Conservation (phyloP, 2,329 filamentous ascomycete genomes). For the Alternaria burnsii region DNA sequence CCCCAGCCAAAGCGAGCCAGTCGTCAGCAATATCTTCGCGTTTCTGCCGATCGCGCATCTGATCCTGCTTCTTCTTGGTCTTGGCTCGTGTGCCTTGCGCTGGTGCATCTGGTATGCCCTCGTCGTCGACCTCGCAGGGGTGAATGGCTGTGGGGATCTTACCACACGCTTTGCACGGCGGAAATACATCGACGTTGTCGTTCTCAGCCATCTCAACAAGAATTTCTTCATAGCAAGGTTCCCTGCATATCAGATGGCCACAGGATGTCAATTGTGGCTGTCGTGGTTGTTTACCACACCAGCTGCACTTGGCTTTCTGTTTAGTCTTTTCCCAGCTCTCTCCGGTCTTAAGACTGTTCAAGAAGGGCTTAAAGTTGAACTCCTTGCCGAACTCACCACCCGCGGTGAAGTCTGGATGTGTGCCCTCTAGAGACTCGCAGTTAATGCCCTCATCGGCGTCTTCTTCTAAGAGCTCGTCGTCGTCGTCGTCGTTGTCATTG, state of each 20-base stretch:
- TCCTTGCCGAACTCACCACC: constrained; percentile 46
- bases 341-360: constrained; percentile 47
- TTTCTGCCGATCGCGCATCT: constrained; percentile 19
- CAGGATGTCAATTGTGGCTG: constrained; percentile 60
- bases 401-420: neutral
- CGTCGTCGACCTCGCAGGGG: constrained; percentile 34
- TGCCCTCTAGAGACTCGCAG: neutral
- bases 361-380: constrained; percentile 53
- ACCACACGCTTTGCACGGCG: constrained; percentile 48
- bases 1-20: constrained; percentile 51
- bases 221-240: constrained; percentile 54
- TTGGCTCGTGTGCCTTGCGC: constrained; percentile 29
- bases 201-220: constrained; percentile 38
- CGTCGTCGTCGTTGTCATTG: constrained; percentile 16
- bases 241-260: constrained; percentile 64
- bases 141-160: constrained; percentile 27
- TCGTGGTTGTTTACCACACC: constrained; percentile 53
- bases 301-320: constrained; percentile 55
- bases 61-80: constrained; percentile 23
- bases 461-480: constrained; percentile 6
- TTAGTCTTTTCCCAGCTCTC: constrained; percentile 50
- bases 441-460: constrained; percentile 1
- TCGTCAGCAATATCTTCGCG: constrained; percentile 44
- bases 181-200: neutral
- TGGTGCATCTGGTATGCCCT: constrained; percentile 10